A percentile compares a stretch with the other conserved stretches of the same genome.
phyloP scores from a whole-genome alignment of 2,329 filamentous ascomycete species.

The Exophiala bonariae region DNA sequence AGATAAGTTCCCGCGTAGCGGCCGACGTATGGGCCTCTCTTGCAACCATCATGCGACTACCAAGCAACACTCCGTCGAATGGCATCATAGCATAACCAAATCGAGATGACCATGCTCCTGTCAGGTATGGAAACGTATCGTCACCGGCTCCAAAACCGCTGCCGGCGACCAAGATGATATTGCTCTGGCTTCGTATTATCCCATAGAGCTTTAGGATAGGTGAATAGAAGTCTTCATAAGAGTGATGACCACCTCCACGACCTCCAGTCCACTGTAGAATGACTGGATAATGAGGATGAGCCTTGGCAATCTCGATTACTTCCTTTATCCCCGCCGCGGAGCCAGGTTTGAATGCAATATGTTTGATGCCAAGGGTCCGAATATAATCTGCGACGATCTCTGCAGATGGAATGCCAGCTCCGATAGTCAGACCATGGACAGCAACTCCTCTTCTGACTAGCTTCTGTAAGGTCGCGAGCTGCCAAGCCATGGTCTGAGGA shows the following conservation, averaged over 20 bases:
- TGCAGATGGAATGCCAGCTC: constrained; percentile 49
- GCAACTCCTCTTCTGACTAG: constrained; percentile 48
- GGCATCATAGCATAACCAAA: constrained; percentile 49
- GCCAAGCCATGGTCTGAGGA: constrained; percentile 54
- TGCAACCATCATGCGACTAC: constrained; percentile 49
- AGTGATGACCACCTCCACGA: constrained; percentile 52
- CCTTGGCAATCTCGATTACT: constrained; percentile 49
- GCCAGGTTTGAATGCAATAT: constrained; percentile 51
- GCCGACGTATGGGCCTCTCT: constrained; percentile 47
- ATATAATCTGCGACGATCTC: constrained; percentile 51
- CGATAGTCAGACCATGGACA: constrained; percentile 49
- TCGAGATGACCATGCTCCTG: constrained; percentile 44
- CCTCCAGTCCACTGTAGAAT: constrained; percentile 53
- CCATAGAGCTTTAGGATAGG: constrained; percentile 49
- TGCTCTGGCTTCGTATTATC: constrained; percentile 45
- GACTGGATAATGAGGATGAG: constrained; percentile 46
- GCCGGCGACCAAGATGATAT: constrained; percentile 49
- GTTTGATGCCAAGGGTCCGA: constrained; percentile 43
- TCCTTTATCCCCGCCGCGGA: constrained; percentile 47
- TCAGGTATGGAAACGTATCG: constrained; percentile 50
- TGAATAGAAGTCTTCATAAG: constrained; percentile 52
- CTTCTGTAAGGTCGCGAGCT: constrained; percentile 51
- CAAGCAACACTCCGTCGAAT: constrained; percentile 48
- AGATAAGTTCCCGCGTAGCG: constrained; percentile 46
- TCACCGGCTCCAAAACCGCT: constrained; percentile 50